Evolutionary conservation across 2,329 filamentous ascomycete genomes (phyloP), one percentile per base, ranked within the genome.

Genomic region (Exophiala sideris): DNA sequence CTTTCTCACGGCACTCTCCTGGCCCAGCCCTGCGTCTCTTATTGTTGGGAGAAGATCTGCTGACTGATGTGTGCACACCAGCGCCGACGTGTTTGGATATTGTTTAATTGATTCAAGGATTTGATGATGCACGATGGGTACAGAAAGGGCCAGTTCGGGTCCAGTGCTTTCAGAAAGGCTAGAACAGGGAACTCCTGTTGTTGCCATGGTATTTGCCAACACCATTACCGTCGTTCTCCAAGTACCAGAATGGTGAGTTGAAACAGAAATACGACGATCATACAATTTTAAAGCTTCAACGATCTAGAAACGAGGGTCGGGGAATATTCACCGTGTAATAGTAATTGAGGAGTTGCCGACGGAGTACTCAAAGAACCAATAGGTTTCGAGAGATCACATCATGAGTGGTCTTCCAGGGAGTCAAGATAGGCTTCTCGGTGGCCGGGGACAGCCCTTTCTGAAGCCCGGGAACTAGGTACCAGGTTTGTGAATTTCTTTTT

Each of bases 1-100:
- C 5, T 3, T 2, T 9, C 12, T 42, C 36, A 18, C 36, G 5
- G 20, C 10, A 12, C 5, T 12, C 8, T 42, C 11, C 11, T 32
- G 7, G 36, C 4, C 36, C 20, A 21, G 12, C 18, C 8, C 6
- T 9, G 6, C 24, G 24, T 8, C 12, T n/a, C 14, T n/a, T 50
- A 50, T 20, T 7, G 29, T 18, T 12, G 36, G 47, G 7, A 50
- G 34, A 14, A 41, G 47, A 16, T 50, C 36, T 7, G 36, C 36
- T 33, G 36, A 21, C 18, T 50, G 47, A 16, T 50, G 47, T n/a
- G 24, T 50, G 8, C 47, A 50, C 14, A 50, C 20, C 4, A 50
- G 29, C 3, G 47, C 47, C 8, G 38, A 8, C n/a, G 18, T 48
- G 16, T 48, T 34, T 48, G 32, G 32, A 48, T 48, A 32, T 36